These are phyloP conservation scores for Plectosphaerella plurivora DNA, from an alignment of 2,329 filamentous ascomycete species.

Conservation along the genomic window DNA sequence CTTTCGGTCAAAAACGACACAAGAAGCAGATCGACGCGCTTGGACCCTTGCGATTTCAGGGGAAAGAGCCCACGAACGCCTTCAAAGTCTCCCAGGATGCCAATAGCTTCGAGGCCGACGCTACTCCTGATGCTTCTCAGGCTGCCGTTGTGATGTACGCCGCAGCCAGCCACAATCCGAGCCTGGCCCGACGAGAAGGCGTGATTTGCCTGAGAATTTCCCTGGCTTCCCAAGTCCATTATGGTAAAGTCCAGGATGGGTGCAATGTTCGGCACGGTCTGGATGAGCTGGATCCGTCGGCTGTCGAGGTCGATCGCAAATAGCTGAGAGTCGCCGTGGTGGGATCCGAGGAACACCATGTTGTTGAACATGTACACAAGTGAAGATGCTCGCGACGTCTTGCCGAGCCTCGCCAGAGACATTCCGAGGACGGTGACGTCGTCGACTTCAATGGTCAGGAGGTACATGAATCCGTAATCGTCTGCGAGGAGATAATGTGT, in stretches of 20 bases:
- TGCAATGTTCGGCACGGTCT: constrained; percentile 78
- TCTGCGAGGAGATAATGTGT: constrained; percentile 85
- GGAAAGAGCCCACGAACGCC: constrained; percentile 71
- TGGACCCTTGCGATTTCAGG: constrained; percentile 46
- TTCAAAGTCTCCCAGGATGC: constrained; percentile 74
- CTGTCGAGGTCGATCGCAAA: constrained; percentile 49
- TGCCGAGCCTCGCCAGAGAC: constrained; percentile 60
- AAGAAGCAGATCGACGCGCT: constrained; percentile 64
- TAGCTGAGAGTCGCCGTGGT: constrained; percentile 88
- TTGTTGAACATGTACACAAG: constrained; percentile 74
- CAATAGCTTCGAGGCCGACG: constrained; percentile 84
- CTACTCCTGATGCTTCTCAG: constrained; percentile 88
- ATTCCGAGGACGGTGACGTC: constrained; percentile 67
- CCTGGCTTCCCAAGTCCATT: constrained; percentile 91
- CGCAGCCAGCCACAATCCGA: constrained; percentile 87
- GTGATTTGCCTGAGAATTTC: constrained; percentile 69
- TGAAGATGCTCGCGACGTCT: constrained; percentile 69
- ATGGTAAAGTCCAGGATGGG: constrained; percentile 91
- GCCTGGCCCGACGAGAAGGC: constrained; percentile 95
- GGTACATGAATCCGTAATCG: constrained; percentile 80
- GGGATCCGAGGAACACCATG: constrained; percentile 81
- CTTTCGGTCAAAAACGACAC: constrained; percentile 82
- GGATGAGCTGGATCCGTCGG: constrained; percentile 57
- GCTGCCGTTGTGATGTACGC: constrained; percentile 83
- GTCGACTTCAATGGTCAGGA: constrained; percentile 72